These are phyloP conservation scores for Annona squamosa DNA, from an alignment of 164 flowering plant species.

Conservation along the genomic window DNA sequence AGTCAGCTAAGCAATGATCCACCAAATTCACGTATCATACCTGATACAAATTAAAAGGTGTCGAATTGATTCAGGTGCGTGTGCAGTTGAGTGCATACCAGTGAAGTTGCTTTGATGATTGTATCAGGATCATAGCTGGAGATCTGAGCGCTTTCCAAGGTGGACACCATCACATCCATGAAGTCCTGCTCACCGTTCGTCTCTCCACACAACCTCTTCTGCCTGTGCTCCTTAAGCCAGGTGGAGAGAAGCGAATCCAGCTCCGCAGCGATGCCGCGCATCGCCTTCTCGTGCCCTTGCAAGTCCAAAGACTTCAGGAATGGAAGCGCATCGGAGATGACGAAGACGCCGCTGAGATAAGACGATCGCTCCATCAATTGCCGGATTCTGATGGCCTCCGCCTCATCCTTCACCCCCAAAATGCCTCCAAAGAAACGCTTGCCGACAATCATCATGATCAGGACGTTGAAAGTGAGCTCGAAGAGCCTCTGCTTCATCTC, in stretches of 20 bases:
- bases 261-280: constrained; percentile 14
- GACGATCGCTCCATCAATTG: constrained; percentile 3
- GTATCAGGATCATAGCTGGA: constrained; percentile 6
- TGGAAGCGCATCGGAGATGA: constrained; percentile 20
- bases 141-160: not conserved
- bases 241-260: constrained; percentile 7
- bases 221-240: constrained; percentile 14
- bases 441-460: constrained; percentile 18
- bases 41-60: too few species aligned
- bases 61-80: too few species aligned
- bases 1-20: too few species aligned
- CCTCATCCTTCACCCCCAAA: not conserved
- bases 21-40: too few species aligned
- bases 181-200: constrained; percentile 3
- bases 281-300: constrained; percentile 16
- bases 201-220: constrained; percentile 15
- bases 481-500: constrained; percentile 16
- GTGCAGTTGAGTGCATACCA: not conserved
- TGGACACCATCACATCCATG: constrained; percentile 10
- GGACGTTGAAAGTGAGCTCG: constrained; percentile 10
- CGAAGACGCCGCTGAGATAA: constrained; percentile 6
- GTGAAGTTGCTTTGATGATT: constrained; percentile 6
- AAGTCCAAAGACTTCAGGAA: constrained; percentile 17
- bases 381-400: constrained; percentile 4
- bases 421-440: constrained; percentile 11